Base-by-base conservation (phyloP, 352 stramenopile genomes). In the Phytophthora melonis region DNA sequence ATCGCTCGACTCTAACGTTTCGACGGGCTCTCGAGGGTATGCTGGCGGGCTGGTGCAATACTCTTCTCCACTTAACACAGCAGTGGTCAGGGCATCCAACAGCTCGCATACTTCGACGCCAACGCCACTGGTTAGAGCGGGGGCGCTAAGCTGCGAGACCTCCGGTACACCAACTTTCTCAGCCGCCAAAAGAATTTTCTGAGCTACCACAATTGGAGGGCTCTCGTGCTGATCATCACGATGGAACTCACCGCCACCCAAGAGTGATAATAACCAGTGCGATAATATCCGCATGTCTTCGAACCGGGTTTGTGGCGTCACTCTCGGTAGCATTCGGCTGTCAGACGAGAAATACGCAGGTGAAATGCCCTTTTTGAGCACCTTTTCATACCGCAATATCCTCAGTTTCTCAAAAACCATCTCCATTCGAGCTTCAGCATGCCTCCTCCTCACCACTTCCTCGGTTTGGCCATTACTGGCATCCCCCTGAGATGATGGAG, bases 361-460 rank as follows among this genome's bases (percentile, higher is more conserved):
- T 23, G 67, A 82, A 43, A 95, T 75, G 25, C 68, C 53, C 25
- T 79, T 86, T 3, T 72, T 72, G 1, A 94, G 73, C 18, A 66
- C 60, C 50, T 78, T 63, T 21, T 90, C 76, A 50, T 82, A 84
- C 3, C 57, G 63, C 21, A 94, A 77, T 1, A 96, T 72, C 56
- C 75, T 84, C 13, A 96, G 69, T 2, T 75, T 83, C n/a, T 94
- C 89, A 41, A 90, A 92, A 54, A 94, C 59, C 10, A 90, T 25
- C 53, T 95, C 89, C 84, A 93, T 94, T 7, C 73, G 71, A 18
- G 62, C 63, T 21, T 88, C 77, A 2, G 77, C 74, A 11, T 83
- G 76, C 58, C 77, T 83, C 8, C 66, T 68, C 41, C 56, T 72
- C 8, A 77, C 55, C 1, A 68, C 55, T 57, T 86, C 82, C 25